Evolutionary conservation across 257 asterid species (phyloP).

Genomic region (Cordia subcordata): DNA sequence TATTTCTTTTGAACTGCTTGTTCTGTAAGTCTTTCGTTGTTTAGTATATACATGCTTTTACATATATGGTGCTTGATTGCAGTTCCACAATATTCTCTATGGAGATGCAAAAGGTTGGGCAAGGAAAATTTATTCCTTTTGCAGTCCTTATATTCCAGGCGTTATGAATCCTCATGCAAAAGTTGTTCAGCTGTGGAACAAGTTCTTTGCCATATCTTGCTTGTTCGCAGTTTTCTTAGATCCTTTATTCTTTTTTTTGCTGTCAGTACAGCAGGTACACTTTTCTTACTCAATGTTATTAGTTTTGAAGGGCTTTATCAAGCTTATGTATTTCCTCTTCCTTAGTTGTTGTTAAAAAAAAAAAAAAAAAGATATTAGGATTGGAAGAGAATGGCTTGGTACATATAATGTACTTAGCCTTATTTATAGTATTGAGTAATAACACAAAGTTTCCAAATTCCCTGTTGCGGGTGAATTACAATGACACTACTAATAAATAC

Average conservation of each 20-base stretch:
- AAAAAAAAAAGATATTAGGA: no score
- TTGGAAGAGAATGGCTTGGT: no score
- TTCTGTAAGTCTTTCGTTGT: background rate
- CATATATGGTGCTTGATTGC: conserved; percentile 20
- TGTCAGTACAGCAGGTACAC: conserved; percentile 52
- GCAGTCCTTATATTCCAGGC: conserved; percentile 53
- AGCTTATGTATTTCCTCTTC: no score
- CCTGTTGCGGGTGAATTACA: no score
- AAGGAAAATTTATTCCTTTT: conserved; percentile 36
- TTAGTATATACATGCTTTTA: background rate
- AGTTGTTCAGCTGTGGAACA: conserved; percentile 68
- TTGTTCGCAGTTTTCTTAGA: conserved; percentile 64
- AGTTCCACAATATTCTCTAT: conserved; percentile 55
- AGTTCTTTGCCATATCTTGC: conserved; percentile 64
- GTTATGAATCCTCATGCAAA: conserved; percentile 84
- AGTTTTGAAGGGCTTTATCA: background rate
- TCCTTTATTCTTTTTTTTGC: conserved; percentile 75
- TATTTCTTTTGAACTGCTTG: background rate
- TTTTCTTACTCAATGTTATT: background rate
- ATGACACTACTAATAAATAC: no score
- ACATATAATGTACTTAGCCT: no score
- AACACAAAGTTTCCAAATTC: no score
- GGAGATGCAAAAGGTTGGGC: conserved; percentile 78
- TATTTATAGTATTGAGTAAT: no score
- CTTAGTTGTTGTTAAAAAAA: no score